Base-by-base conservation (phyloP, 2,329 filamentous ascomycete genomes). In the Aspergillus aculeatinus region DNA sequence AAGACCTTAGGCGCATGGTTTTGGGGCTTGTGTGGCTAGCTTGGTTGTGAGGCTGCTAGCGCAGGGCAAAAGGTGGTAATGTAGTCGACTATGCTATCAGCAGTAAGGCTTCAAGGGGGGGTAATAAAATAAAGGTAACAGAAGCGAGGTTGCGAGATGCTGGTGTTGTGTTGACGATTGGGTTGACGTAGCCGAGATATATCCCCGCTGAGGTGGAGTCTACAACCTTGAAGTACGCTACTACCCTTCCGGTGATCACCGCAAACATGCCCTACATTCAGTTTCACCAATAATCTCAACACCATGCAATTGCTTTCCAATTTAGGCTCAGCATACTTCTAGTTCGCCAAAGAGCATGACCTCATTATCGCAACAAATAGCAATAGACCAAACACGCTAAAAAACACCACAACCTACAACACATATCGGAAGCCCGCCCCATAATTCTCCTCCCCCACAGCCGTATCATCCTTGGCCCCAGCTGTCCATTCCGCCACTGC, bases 391-490 rank as follows among this genome's bases (percentile, higher is more conserved):
- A 48, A 25, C 51, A 56, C 14, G 48, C 19, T n/a, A 39, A n/a
- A 16, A 9, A 23, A 23, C 23, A 51, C 58, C 33, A 12, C 33
- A 35, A 35, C 33, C 33, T 66, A 77, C 10, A 79, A 64, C 35
- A 76, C 69, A 67, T 70, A 78, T 60, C 77, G 68, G 63, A 72
- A 79, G 54, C 63, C 66, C 9, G 72, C 67, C 12, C 77, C 75
- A 61, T 77, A 78, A 58, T 79, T 77, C 50, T 79, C 77, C 63
- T 77, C 74, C 14, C 67, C 75, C 11, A 72, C 61, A 23, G 63
- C 51, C 16, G 60, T 58, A 14, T 65, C 62, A 16, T 56, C 60
- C 47, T 58, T 49, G 5, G 23, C n/a, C 21, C 47, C 51, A 4
- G 47, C 51, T 11, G 62, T 60, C 5, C 65, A 56, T 48, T 72